A percentile compares a stretch with the other conserved stretches of the same genome.
phyloP scores from a whole-genome alignment of 352 stramenopile species.

The Peronospora farinosa region DNA sequence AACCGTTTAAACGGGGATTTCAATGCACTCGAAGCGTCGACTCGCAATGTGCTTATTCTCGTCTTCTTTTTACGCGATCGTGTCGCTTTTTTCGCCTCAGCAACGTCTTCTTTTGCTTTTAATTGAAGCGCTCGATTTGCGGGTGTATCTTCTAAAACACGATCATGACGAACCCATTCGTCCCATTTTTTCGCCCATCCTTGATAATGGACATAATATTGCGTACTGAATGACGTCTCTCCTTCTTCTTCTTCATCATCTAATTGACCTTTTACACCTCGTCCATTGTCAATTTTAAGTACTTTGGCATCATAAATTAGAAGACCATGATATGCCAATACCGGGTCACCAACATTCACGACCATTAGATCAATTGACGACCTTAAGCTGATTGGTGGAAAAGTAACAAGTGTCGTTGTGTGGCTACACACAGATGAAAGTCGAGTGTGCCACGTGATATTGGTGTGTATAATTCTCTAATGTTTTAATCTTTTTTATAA shows the following conservation, averaged over 20 bases:
- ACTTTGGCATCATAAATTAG: slow-evolving; percentile 87
- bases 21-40: slow-evolving; percentile 6
- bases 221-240: slow-evolving; percentile 30
- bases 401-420: too few relatives aligned
- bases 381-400: slow-evolving; percentile 5
- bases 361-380: slow-evolving; percentile 18
- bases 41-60: slow-evolving; percentile 63
- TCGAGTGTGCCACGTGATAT: too few relatives aligned
- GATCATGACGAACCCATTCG: slow-evolving; percentile 77
- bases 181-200: slow-evolving; percentile 90
- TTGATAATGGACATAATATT: slow-evolving; percentile 90
- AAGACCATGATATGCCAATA: slow-evolving; percentile 72
- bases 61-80: slow-evolving; percentile 47
- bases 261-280: slow-evolving; percentile 51
- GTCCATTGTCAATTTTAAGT: slow-evolving; percentile 71
- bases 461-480: too few relatives aligned
- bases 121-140: slow-evolving; percentile 53
- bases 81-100: slow-evolving; percentile 60
- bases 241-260: slow-evolving; percentile 54
- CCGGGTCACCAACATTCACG: slow-evolving; percentile 60
- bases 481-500: too few relatives aligned
- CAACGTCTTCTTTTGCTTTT: slow-evolving; percentile 39
- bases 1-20: slow-evolving; percentile 59
- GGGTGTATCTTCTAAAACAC: slow-evolving; percentile 63
- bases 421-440: too few relatives aligned